Base-by-base conservation (phyloP, 192 early-diverging fungal genomes). In the Jimgerdemannia flammicorona region DNA sequence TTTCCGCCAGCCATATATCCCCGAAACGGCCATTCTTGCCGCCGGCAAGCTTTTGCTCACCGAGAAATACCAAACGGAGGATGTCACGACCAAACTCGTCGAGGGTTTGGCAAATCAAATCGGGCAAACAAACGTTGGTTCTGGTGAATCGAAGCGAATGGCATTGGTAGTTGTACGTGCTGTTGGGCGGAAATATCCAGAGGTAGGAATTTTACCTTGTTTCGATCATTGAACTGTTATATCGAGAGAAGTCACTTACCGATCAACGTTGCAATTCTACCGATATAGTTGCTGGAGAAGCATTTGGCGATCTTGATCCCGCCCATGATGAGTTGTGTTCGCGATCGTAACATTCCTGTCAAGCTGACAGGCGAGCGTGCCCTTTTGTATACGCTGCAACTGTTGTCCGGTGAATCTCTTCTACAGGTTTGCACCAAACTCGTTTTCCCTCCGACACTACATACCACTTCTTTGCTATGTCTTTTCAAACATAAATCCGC, bases 291-390 rank as follows among this genome's bases (percentile, higher is more conserved):
- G 64, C 49, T 92, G 43, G 71, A 85, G 70, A 86, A 91, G 2
- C 72, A 86, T 49, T 80, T 94, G 66, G 70, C 70, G 4, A 64
- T 78, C 2, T 67, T 95, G 8, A 88, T 97, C 9, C 84, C 90
- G 1, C 84, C 88, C 0, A 84, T 91, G 4, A 92, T 97, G 88
- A 72, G 77, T 3, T 87, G 84, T 77, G 94, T 93, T 14, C 90
- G 93, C 11, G 93, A 95, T 72, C 89, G 95, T 65, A 91, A 87
- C 19, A 88, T 93, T 59, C 90, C 94, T 6, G 87, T 97, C 70
- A 98, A 97, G 79, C 76, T 95, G 66, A 93, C 95, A 4, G 91
- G 94, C 1, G 96, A 98, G 80, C 86, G 93, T 18, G 87, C 94
- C 4, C 78, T 97, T 74, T 72, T 96, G 40, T 89, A 94, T 70